Evolutionary conservation across 2,329 filamentous ascomycete species (phyloP), one percentile per base, ranked within the genome.

Genomic region (Metarhizium brunneum): DNA sequence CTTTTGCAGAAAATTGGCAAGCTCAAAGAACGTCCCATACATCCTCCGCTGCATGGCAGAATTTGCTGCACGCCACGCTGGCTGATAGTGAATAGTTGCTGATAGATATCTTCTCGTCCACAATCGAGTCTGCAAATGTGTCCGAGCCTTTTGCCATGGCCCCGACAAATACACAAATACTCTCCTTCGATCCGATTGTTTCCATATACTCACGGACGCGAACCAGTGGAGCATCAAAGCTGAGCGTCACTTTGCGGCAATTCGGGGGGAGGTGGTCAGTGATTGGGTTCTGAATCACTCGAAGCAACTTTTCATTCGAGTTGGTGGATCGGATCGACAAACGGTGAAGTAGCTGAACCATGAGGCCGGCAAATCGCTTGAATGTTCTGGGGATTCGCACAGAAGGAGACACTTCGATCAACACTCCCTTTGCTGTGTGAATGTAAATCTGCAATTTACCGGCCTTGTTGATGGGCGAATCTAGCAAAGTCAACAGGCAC

Each of bases 51-150:
- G 92, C 94, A 73, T 99, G 94, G 74, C 94, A 97, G 79, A 99
- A 97, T 73, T 97, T 99, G 83, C 92, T 96, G 81, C 94, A 99
- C 47, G 94, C 92, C 59, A 99, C 94, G 76, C 92, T 97, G 59
- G 94, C 94, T 67, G 90, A 96, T 60, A 99, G 80, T 68, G 92
- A 96, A 80, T 89, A 99, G 73, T 96, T 96, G 80, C 92, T 97
- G 76, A 99, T 97, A 65, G 88, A 90, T 68, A 99, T 97, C 67
- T 95, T 90, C 75, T 99, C 94, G 68, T 97, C 92, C 66, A 97
- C 95, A 73, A 88, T 90, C 45, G 83, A 82, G 69, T 99, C 94
- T 61, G 94, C 94, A 69, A 99, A 99, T 72, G 90, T 92, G 70
- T 99, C 94, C 54, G 85, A 83, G 18, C 94, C 94, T 77, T 97